Evolutionary conservation across 352 stramenopile genomes (phyloP).

Genomic region (Lagenidium giganteum): DNA sequence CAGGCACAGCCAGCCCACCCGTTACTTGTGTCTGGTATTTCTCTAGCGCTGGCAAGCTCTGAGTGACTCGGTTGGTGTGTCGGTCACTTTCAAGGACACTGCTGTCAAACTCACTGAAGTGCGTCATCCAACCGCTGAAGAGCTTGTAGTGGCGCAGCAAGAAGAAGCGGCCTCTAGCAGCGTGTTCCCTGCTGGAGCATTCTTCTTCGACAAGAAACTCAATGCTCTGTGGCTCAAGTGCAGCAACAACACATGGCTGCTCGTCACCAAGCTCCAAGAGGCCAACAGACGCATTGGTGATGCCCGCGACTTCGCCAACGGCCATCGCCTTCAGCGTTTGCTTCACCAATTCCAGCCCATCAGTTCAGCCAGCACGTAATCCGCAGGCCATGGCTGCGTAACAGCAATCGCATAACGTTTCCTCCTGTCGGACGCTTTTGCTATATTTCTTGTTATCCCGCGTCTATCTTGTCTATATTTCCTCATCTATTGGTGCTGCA

Average conservation of each 20-base stretch:
- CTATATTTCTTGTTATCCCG: too few relatives aligned
- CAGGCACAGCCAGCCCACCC: too few relatives aligned
- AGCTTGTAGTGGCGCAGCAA: too few relatives aligned
- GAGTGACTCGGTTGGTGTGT: constrained; percentile 66
- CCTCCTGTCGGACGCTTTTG: too few relatives aligned
- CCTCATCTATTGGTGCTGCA: too few relatives aligned
- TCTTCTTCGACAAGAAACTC: constrained; percentile 74
- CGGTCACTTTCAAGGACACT: constrained; percentile 54
- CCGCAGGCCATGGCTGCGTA: too few relatives aligned
- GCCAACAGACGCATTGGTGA: constrained; percentile 54
- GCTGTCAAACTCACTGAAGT: constrained; percentile 69
- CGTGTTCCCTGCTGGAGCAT: constrained; percentile 25
- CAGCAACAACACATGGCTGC: constrained; percentile 41
- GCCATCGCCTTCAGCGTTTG: constrained; percentile 62
- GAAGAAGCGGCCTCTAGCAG: too few relatives aligned
- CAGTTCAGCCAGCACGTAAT: too few relatives aligned
- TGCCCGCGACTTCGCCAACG: constrained; percentile 78
- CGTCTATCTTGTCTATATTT: too few relatives aligned
- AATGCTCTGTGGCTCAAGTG: constrained; percentile 73
- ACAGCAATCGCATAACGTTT: too few relatives aligned
- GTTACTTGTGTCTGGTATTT: not conserved
- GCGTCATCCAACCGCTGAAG: constrained; percentile 31
- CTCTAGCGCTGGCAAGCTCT: constrained; percentile 69
- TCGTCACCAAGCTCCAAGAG: constrained; percentile 67
- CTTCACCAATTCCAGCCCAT: constrained; percentile 38